Evolutionary conservation across 495 filamentous ascomycete genomes (phyloP).

Genomic region (Podospora anserina): DNA sequence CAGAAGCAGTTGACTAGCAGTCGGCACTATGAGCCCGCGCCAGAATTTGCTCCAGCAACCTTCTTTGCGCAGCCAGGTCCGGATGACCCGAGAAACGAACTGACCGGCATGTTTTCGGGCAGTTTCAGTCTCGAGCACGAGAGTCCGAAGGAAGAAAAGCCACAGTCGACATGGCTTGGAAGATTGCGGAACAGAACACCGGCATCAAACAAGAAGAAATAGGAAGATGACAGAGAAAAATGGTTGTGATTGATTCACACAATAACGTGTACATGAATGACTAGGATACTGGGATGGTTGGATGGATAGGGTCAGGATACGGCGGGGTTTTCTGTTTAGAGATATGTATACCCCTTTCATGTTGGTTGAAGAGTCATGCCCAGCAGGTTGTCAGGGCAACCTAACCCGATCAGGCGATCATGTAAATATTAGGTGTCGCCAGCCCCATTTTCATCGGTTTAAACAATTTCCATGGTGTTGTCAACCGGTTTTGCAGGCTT

Average conservation of each 20-base stretch:
- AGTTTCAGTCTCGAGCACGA: constrained; percentile 16
- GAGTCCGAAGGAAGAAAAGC: background rate
- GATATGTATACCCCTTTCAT: background rate
- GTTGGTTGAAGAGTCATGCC: background rate
- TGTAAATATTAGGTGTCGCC: background rate
- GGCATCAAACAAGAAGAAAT: background rate
- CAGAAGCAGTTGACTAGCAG: background rate
- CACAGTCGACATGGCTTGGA: constrained; percentile 13
- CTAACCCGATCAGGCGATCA: background rate
- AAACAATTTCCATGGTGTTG: background rate
- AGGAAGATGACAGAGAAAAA: background rate
- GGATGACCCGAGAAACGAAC: constrained; percentile 19
- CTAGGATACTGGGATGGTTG: background rate
- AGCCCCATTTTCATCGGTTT: no score
- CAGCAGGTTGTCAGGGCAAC: background rate
- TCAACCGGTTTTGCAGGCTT: background rate
- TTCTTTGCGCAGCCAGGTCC: constrained; percentile 17
- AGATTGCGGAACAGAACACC: constrained; percentile 7
- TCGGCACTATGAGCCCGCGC: background rate
- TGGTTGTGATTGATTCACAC: background rate
- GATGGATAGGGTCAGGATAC: background rate
- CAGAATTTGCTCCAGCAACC: constrained; percentile 21
- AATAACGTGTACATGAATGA: background rate
- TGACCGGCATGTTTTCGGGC: constrained; percentile 20
- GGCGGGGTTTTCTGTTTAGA: background rate